Conservation (phyloP, 2,329 filamentous ascomycete species). For the Talaromyces sp. region DNA sequence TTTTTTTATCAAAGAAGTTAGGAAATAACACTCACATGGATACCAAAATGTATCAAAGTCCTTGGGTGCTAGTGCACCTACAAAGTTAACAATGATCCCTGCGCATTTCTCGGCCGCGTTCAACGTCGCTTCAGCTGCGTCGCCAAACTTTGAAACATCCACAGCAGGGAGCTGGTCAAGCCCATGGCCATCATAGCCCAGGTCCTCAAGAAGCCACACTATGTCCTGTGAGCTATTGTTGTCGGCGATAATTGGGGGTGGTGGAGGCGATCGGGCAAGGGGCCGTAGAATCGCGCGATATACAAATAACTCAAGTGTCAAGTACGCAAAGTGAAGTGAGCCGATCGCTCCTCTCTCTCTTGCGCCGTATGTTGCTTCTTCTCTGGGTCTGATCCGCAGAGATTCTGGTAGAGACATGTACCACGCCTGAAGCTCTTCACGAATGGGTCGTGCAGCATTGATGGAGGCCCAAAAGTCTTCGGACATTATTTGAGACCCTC, state of each 20-base stretch:
- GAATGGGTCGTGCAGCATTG: constrained; percentile 22
- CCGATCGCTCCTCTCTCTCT: constrained; percentile 13
- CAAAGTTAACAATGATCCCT: constrained; percentile 10
- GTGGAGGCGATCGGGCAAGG: constrained; percentile 10
- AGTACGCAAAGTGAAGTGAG: constrained; percentile 29
- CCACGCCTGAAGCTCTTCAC: constrained; percentile 27
- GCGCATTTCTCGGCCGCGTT: constrained; percentile 10
- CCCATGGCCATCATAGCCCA: constrained; percentile 5
- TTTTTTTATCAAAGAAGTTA: background rate
- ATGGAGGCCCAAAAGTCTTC: constrained; percentile 25
- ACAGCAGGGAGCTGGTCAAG: constrained; percentile 5
- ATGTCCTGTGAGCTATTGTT: background rate
- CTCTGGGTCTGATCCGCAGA: constrained; percentile 22
- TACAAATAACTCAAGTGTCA: constrained; percentile 31
- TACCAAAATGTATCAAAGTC: constrained; percentile 10
- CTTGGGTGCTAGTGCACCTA: constrained; percentile 1
- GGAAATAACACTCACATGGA: constrained; percentile 1
- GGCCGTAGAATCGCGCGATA: constrained; percentile 29
- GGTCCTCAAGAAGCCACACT: constrained; percentile 8
- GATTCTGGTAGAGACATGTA: constrained; percentile 25
- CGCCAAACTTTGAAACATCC: constrained; percentile 6
- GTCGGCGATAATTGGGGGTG: constrained; percentile 8
- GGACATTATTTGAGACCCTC: constrained; percentile 26
- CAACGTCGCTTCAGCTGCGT: constrained; percentile 10
- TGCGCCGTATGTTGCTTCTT: constrained; percentile 12